Evolutionary conservation across 176 grass and related monocot species (phyloP).

Genomic region (Pontederia paniculata): DNA sequence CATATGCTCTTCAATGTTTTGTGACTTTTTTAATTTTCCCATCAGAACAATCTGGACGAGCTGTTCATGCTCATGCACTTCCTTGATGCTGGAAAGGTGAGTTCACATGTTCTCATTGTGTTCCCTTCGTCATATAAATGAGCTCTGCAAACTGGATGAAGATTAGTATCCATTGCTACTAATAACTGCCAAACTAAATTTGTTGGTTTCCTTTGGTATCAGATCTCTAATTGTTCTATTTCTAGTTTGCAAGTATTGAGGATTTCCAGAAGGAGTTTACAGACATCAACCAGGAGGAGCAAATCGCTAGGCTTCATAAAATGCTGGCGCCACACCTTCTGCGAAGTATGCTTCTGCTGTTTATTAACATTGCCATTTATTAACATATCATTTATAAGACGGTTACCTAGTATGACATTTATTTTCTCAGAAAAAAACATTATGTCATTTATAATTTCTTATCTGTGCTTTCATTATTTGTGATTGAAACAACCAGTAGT

Average conservation of each 20-base stretch:
- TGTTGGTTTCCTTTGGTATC: not conserved
- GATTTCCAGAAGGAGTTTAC: conserved; percentile 94
- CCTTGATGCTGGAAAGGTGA: conserved; percentile 96
- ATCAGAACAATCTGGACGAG: conserved; percentile 98
- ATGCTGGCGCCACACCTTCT: conserved; percentile 96
- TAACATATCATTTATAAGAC: no score
- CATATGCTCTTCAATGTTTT: not conserved
- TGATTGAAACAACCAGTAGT: not conserved
- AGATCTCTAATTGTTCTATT: conserved; percentile 11
- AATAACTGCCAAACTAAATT: not conserved
- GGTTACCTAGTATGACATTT: no score
- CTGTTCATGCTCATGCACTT: conserved; percentile 99
- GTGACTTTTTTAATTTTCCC: conserved; percentile 13
- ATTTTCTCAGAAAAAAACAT: no score
- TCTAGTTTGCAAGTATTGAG: conserved; percentile 95
- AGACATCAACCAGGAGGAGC: conserved; percentile 95
- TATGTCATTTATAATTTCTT: no score
- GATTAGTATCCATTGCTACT: no score
- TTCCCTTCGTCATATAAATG: no score
- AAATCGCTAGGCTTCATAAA: conserved; percentile 91
- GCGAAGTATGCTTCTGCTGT: conserved; percentile 52
- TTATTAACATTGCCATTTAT: no score
- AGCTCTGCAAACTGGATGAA: no score
- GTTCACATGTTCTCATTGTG: no score
- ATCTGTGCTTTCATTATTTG: no score